Percentiles rank a stretch among this genome's conserved stretches.
phyloP scores from a whole-genome alignment of 306 rosid species.

The Prunus salicina region DNA sequence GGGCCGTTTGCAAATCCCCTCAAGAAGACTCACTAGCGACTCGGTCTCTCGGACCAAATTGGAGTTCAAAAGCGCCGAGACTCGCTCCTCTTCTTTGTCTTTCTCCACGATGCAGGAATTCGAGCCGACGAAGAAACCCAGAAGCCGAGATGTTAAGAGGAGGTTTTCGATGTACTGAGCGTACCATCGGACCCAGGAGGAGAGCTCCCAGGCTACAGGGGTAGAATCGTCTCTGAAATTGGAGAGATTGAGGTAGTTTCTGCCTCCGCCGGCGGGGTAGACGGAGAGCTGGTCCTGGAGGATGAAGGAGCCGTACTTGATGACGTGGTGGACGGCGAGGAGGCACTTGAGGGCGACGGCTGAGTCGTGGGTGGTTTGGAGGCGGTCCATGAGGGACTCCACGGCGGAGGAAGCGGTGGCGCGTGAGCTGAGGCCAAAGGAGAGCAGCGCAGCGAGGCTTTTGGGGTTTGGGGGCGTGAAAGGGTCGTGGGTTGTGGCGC shows the following conservation, averaged over 20 bases:
- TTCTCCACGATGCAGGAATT: conserved; percentile 4
- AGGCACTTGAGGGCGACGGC: conserved; percentile 92
- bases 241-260: conserved; percentile 93
- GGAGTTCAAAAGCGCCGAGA: conserved; percentile 35
- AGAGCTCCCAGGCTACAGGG: conserved; percentile 62
- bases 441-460: conserved; percentile 55
- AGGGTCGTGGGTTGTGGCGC: conserved; percentile 77
- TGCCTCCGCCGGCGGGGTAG: conserved; percentile 64
- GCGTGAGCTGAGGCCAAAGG: conserved; percentile 68
- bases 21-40: conserved; percentile 44
- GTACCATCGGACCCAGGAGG: conserved; percentile 85
- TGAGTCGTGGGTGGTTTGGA: conserved; percentile 61
- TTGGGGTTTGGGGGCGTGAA: conserved; percentile 50
- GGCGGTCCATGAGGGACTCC: conserved; percentile 78
- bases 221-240: conserved; percentile 54
- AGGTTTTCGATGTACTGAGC: conserved; percentile 60
- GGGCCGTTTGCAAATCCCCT: conserved; percentile 46
- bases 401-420: conserved; percentile 67
- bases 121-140: conserved; percentile 54
- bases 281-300: conserved; percentile 87
- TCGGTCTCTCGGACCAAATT: conserved; percentile 54
- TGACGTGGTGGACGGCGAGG: conserved; percentile 65
- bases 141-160: conserved; percentile 40
- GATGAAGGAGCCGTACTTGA: conserved; percentile 65
- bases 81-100: conserved; percentile 36